Percentiles rank a stretch among this genome's conserved stretches.
These are phyloP conservation scores for Leucocoprinus leucothites DNA, from an alignment of 768 basidiomycete species.

Conservation along the genomic window DNA sequence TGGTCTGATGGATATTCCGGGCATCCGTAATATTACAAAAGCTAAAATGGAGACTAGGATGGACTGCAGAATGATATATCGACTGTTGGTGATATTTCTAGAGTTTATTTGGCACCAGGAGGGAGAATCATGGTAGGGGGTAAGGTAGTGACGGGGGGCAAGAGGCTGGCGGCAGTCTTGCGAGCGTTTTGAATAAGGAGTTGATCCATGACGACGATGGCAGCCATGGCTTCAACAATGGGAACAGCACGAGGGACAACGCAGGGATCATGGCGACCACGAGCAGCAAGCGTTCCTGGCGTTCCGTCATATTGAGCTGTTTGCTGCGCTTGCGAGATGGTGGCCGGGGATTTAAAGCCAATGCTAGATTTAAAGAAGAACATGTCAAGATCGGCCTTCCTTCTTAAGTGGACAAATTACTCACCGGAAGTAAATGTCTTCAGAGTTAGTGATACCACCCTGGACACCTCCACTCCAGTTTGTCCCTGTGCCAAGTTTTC, in stretches of 20 bases:
- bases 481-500: conserved; percentile 76
- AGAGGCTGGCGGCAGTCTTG: conserved; percentile 62
- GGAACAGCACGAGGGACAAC: conserved; percentile 97
- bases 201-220: conserved; percentile 92
- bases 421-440: conserved; percentile 96
- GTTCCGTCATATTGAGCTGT: conserved; percentile 96
- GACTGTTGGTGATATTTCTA: conserved; percentile 13
- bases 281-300: conserved; percentile 80
- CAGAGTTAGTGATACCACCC: conserved; percentile 96
- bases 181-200: conserved; percentile 88
- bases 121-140: conserved; percentile 85
- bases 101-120: conserved; percentile 32
- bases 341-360: conserved; percentile 98
- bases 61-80: background rate
- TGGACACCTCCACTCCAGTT: conserved; percentile 99
- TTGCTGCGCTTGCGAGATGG: conserved; percentile 87
- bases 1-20: background rate
- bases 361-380: conserved; percentile 44
- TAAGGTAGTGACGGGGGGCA: conserved; percentile 86
- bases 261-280: conserved; percentile 95
- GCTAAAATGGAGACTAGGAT: background rate
- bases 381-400: background rate
- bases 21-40: background rate
- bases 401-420: conserved; percentile 18
- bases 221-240: conserved; percentile 98